Base-by-base conservation (phyloP, 169 alveolate species). In the Besnoitia besnoiti region DNA sequence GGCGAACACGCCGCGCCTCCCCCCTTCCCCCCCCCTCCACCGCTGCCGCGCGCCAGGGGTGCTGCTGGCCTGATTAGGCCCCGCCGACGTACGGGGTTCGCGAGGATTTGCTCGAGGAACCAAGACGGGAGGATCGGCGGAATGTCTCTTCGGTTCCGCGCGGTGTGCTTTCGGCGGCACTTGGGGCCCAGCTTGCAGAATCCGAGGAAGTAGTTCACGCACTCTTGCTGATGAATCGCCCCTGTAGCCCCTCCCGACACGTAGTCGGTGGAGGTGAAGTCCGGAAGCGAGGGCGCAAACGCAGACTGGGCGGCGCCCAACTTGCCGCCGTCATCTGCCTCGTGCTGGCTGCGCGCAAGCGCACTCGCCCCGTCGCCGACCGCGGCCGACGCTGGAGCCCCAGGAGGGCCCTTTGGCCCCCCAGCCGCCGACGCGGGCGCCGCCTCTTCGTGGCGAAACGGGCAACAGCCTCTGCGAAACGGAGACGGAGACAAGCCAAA, bases 101-200 rank as follows among this genome's bases (percentile, higher is more conserved):
- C 92, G 47, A 94, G 50, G 40, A 93, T 67, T 16, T 85, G 49
- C 44, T 47, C 51, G 39, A 94, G 85, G 85, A 84, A 94, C 93
- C 95, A 94, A 37, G 95, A 76, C n/a, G 97, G 96, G 40, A 90
- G 85, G 12, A 90, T 67, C 42, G 90, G 94, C 19, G 94, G 97
- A 40, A 90, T 42, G 37, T 90, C 91, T 35, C 67, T 16, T 46
- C 94, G 94, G 50, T 79, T 77, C 39, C 85, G 93, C n/a, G 91
- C 95, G 33, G 92, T 95, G 88, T 96, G 98, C 44, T 82, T 77
- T 50, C 93, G 95, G 50, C 95, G 87, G 82, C 98, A 96, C 76
- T 93, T 93, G 40, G 95, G 97, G 12, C 98, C 98, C 42, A 85
- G 95, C 87, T 91, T 91, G 92, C 98, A 96, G 93, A 95, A 96